Base-by-base conservation (phyloP, 2,329 filamentous ascomycete genomes). In the Monilinia polystroma region DNA sequence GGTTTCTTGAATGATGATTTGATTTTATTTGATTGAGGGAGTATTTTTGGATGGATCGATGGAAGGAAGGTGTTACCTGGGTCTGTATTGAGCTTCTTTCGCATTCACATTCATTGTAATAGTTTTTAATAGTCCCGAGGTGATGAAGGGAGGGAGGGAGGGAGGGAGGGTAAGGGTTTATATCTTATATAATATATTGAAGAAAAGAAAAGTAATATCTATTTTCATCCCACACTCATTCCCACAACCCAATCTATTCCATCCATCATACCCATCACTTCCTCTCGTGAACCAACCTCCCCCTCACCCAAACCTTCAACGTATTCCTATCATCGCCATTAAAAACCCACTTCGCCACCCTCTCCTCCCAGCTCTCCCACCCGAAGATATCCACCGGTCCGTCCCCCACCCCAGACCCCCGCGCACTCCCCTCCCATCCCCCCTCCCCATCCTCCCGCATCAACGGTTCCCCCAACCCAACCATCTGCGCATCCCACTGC, bases 321-420 rank as follows among this genome's bases (percentile, higher is more conserved):
- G 93, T 94, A 77, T 98, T 98, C 72, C 94, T 83, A 79, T 98
- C 95, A 80, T 98, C 93, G 0, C 95, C 95, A 71, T 87, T 90
- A 79, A 91, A 99, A 69, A 98, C 82, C 95, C 95, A 99, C 82
- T 99, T 99, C 63, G 92, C 91, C 14, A 98, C 80, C 74, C 82
- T 86, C 74, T 98, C 92, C 51, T 90, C 86, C 92, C 91, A 96
- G n/a, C 76, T 85, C 83, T 98, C 94, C 85, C 89, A 92, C 0
- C 93, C 93, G 81, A 97, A 99, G 0, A 97, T 78, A 78, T 97
- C 93, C 0, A 97, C 92, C 57, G 88, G 87, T 0, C 89, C 88
- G 6, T 79, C 79, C 0, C 86, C 11, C n/a, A 38, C 10, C 23
- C 35, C 8, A 16, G 82, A 4, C 73, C 63, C 0, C 83, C 64